These are phyloP conservation scores for Alloascoidea hylecoeti DNA, from an alignment of 805 yeast genomes.

Conservation along the genomic window DNA sequence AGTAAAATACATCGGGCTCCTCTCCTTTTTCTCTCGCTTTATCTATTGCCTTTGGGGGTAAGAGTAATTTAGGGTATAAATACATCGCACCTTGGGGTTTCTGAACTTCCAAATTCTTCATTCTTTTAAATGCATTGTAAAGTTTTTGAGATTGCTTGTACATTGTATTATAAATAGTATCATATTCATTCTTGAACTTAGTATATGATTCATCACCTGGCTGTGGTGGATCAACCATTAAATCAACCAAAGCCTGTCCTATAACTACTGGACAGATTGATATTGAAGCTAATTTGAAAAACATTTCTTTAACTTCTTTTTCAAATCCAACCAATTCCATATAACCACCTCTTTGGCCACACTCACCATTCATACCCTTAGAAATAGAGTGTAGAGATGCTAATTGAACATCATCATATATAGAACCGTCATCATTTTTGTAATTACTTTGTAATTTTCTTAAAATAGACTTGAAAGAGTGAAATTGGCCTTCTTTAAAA, in stretches of 20 bases:
- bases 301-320: constrained; percentile 49
- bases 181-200: constrained; percentile 47
- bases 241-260: constrained; percentile 87
- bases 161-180: constrained; percentile 46
- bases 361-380: constrained; percentile 95
- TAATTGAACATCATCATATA: constrained; percentile 61
- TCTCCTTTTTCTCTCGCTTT: constrained; percentile 42
- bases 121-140: constrained; percentile 52
- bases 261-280: constrained; percentile 89
- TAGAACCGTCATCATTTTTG: constrained; percentile 30
- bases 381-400: constrained; percentile 96
- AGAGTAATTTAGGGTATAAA: constrained; percentile 66
- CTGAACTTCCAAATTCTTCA: constrained; percentile 80
- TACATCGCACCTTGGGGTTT: constrained; percentile 97
- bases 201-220: constrained; percentile 66
- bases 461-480: constrained; percentile 73
- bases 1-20: constrained; percentile 79
- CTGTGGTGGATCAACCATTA: constrained; percentile 87
- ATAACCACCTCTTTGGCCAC: constrained; percentile 99
- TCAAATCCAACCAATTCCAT: constrained; percentile 85
- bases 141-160: constrained; percentile 47
- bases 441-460: constrained; percentile 44
- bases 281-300: constrained; percentile 80
- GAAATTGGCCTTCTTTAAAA: constrained; percentile 67
- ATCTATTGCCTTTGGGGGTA: constrained; percentile 49